phyloP scores from a whole-genome alignment of 1,284 basidiomycete species.

The Cryptococcus wingfieldii region DNA sequence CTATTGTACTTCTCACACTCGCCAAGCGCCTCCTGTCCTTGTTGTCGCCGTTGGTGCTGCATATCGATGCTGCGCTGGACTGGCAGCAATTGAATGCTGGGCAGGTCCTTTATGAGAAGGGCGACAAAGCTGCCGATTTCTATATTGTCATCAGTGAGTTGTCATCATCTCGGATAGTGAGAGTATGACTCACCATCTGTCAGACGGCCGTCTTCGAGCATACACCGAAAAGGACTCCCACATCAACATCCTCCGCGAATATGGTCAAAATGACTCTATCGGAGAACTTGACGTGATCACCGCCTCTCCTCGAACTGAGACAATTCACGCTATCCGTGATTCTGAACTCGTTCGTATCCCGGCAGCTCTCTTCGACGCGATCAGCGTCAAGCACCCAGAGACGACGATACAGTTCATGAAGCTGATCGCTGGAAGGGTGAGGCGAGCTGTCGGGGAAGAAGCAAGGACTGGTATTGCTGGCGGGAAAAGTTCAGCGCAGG shows the following conservation, averaged over 20 bases:
- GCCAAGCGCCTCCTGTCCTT: slow-evolving; percentile 92
- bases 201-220: slow-evolving; percentile 80
- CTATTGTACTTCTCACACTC: slow-evolving; percentile 92
- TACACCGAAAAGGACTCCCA: slow-evolving; percentile 61
- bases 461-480: slow-evolving; percentile 36
- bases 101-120: slow-evolving; percentile 71
- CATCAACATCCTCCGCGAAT: slow-evolving; percentile 83
- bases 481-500: not conserved
- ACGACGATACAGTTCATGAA: slow-evolving; percentile 93
- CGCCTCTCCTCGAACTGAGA: slow-evolving; percentile 77
- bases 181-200: not conserved
- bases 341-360: slow-evolving; percentile 98
- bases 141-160: slow-evolving; percentile 83
- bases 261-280: slow-evolving; percentile 73
- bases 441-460: slow-evolving; percentile 66
- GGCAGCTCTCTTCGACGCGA: slow-evolving; percentile 94
- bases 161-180: not conserved
- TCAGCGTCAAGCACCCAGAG: slow-evolving; percentile 83
- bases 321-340: slow-evolving; percentile 95
- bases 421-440: slow-evolving; percentile 87
- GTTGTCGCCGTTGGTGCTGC: slow-evolving; percentile 86
- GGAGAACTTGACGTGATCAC: slow-evolving; percentile 96
- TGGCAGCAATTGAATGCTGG: slow-evolving; percentile 97
- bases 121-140: slow-evolving; percentile 86
- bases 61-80: slow-evolving; percentile 95